Evolutionary conservation across 2,329 filamentous ascomycete species (phyloP), one percentile per base, ranked within the genome.

Genomic region (Emmonsiellopsis sp.): DNA sequence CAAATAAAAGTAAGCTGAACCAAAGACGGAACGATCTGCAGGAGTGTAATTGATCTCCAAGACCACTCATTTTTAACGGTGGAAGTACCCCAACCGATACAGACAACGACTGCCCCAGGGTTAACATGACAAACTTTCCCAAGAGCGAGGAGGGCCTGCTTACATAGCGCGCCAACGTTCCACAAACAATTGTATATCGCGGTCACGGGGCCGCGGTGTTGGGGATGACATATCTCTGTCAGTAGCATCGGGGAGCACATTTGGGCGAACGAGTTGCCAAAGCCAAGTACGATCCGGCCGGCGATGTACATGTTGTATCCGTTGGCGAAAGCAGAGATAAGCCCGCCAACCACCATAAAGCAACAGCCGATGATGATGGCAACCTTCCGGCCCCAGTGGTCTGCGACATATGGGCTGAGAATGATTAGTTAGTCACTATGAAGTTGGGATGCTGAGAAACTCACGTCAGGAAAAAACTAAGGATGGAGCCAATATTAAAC

Each of bases 111-210:
- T 44, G 27, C 14, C 14, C 27, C 14, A 13, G 11, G 11, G 39
- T 42, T 14, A 42, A 14, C 5, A 42, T 42, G 14, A 3, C 39
- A 42, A 13, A 14, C 11, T 42, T 42, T 13, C 39, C 4, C 11
- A 14, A 14, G 43, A 14, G 11, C 1, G 21, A 39, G 36, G 36
- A 10, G 34, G 2, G 2, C 36, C 21, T 27, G 6, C 46, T 5
- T 47, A 60, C 57, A 34, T 27, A 76, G 69, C 40, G 71, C 70
- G 44, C 81, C 82, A 53, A 82, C 66, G 64, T 85, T 84, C 82
- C 82, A 87, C 51, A 85, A 68, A 60, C 80, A 84, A 67, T 86
- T 86, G 69, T 86, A 86, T 54, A 86, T 75, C 11, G 83, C 75
- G 1, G 83, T 86, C 47, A 86, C 75, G 32, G 78, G 79, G 33